Conservation (phyloP, 306 rosid species). For the Quercus suber region DNA sequence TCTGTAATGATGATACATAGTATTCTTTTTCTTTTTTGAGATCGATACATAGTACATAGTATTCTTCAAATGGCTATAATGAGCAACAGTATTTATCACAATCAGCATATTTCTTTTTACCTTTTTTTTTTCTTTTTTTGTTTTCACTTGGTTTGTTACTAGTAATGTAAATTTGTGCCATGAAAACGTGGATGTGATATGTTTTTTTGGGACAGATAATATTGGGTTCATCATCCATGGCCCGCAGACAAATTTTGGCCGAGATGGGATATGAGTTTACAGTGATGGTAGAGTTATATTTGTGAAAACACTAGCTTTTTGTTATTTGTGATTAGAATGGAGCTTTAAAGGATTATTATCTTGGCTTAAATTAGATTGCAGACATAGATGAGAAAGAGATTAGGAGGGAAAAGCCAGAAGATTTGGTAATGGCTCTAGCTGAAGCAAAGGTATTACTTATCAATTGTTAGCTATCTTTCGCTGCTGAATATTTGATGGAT, state of each 20-base stretch:
- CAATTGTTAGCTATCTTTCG: not conserved
- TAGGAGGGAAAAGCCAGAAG: slow-evolving; percentile 76
- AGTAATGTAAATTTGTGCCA: no score
- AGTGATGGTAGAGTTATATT: slow-evolving; percentile 46
- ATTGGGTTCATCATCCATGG: slow-evolving; percentile 84
- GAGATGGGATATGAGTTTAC: slow-evolving; percentile 87
- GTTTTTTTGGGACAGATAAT: slow-evolving; percentile 48
- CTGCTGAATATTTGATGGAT: not conserved
- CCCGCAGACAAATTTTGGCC: slow-evolving; percentile 67
- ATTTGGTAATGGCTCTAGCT: slow-evolving; percentile 74
- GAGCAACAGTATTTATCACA: not conserved
- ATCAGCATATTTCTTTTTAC: not conserved
- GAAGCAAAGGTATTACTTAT: slow-evolving; percentile 71
- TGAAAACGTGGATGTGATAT: no score
- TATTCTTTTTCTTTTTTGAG: no score
- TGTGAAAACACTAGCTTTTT: not conserved
- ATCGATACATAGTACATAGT: not conserved
- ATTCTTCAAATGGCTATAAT: not conserved
- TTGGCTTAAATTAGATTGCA: slow-evolving; percentile 57
- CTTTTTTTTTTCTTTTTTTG: not conserved
- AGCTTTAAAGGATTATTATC: slow-evolving; percentile 9
- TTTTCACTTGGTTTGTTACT: not conserved
- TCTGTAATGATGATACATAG: no score
- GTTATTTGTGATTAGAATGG: slow-evolving; percentile 9
- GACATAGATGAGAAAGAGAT: slow-evolving; percentile 81